These are phyloP conservation scores for Discostella pseudostelligera DNA, from an alignment of 108 stramenopile genomes.

Conservation along the genomic window DNA sequence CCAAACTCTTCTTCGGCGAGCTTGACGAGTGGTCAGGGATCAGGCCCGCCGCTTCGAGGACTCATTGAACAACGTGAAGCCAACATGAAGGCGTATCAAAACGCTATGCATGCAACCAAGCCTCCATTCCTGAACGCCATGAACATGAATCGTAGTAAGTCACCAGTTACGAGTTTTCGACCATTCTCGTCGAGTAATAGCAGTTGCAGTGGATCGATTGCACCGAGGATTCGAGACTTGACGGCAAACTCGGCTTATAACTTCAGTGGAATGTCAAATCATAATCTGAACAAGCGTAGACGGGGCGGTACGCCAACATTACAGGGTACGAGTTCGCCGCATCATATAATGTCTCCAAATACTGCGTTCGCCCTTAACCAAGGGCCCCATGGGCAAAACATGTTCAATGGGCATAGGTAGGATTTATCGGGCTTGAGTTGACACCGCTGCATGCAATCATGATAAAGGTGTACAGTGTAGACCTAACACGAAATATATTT, in stretches of 20 bases:
- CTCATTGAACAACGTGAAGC: conserved; percentile 64
- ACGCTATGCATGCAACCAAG: conserved; percentile 42
- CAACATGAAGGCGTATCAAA: conserved; percentile 47
- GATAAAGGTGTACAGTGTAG: no score
- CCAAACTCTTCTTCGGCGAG: conserved; percentile 31
- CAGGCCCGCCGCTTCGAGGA: conserved; percentile 54
- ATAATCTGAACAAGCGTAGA: conserved; percentile 46
- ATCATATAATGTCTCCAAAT: conserved; percentile 44
- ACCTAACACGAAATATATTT: no score
- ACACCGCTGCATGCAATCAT: no score
- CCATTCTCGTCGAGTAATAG: conserved; percentile 46
- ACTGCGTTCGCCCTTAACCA: conserved; percentile 54
- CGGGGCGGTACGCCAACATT: conserved; percentile 44
- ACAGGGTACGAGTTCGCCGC: conserved; percentile 17
- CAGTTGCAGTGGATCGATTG: conserved; percentile 31
- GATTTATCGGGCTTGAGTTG: background rate
- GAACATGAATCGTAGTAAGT: conserved; percentile 33
- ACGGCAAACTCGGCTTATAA: conserved; percentile 47
- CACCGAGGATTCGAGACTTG: conserved; percentile 49
- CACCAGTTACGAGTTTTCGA: conserved; percentile 35
- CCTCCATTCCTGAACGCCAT: conserved; percentile 42
- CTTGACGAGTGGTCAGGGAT: background rate
- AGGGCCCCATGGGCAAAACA: conserved; percentile 37
- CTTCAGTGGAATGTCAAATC: conserved; percentile 47
- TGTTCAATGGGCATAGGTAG: conserved; percentile 19